These are phyloP conservation scores for Komagataella mondaviorum DNA, from an alignment of 805 yeast species.

Conservation along the genomic window DNA sequence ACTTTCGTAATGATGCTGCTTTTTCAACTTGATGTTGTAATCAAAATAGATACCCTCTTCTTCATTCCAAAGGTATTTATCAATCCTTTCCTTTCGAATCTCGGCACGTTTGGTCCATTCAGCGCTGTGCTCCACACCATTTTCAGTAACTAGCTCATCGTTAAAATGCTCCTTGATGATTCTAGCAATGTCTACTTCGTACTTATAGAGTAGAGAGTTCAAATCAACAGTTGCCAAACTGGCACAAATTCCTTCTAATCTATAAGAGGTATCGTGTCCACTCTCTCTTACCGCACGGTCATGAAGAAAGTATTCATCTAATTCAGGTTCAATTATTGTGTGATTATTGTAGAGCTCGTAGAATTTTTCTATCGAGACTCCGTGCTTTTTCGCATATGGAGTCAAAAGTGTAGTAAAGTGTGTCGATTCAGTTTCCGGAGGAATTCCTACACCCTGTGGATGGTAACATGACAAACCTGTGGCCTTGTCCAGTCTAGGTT, in stretches of 20 bases:
- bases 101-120: conserved; percentile 54
- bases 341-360: conserved; percentile 57
- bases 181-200: conserved; percentile 72
- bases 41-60: conserved; percentile 69
- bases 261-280: conserved; percentile 89
- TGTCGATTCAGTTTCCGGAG: conserved; percentile 90
- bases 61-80: conserved; percentile 76
- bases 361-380: conserved; percentile 46
- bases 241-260: conserved; percentile 86
- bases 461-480: conserved; percentile 84
- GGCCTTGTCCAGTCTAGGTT: conserved; percentile 57
- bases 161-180: conserved; percentile 44
- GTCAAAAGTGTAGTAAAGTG: conserved; percentile 66
- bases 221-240: conserved; percentile 83
- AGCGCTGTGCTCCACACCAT: conserved; percentile 29
- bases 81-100: conserved; percentile 37
- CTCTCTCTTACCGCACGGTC: conserved; percentile 94
- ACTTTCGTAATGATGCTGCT: conserved; percentile 58
- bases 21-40: conserved; percentile 48
- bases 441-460: conserved; percentile 86
- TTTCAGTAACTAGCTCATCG: conserved; percentile 26
- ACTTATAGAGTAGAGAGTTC: conserved; percentile 76
- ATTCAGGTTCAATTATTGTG: conserved; percentile 54
- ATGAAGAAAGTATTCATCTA: conserved; percentile 81
- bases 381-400: conserved; percentile 57